These are phyloP conservation scores for Colletotrichum eremochloae DNA, from an alignment of 2,329 filamentous ascomycete genomes.

Conservation along the genomic window DNA sequence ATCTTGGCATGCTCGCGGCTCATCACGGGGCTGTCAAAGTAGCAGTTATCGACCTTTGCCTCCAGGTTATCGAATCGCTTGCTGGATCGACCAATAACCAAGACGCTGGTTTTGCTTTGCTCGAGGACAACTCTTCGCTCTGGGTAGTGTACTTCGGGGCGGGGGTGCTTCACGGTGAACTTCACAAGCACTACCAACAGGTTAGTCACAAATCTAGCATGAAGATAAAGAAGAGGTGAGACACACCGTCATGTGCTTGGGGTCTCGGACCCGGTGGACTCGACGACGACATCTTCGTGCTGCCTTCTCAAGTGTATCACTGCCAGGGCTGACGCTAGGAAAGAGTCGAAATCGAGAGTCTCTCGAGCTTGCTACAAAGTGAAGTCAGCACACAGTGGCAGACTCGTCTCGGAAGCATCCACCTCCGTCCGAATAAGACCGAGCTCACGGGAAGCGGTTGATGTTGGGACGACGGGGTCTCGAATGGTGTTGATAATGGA, in stretches of 20 bases:
- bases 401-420: conserved; percentile 10
- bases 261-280: conserved; percentile 15
- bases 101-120: conserved; percentile 5
- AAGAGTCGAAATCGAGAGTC: not conserved
- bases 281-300: conserved; percentile 27
- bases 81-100: conserved; percentile 61
- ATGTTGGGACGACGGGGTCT: conserved; percentile 25
- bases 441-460: conserved; percentile 14
- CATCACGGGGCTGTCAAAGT: conserved; percentile 80
- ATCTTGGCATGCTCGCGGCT: conserved; percentile 76
- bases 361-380: not conserved
- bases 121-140: conserved; percentile 49
- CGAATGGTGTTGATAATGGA: not conserved
- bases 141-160: conserved; percentile 39
- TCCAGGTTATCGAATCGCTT: conserved; percentile 52
- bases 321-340: not conserved
- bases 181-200: conserved; percentile 49
- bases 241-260: conserved; percentile 35
- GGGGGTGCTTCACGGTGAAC: conserved; percentile 46
- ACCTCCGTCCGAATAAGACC: conserved; percentile 34
- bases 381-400: conserved; percentile 13
- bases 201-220: conserved; percentile 37
- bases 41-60: conserved; percentile 68
- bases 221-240: not conserved
- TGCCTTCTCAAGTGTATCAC: not conserved